phyloP scores from a whole-genome alignment of 2,329 filamentous ascomycete species.

The Huntiella decipiens region DNA sequence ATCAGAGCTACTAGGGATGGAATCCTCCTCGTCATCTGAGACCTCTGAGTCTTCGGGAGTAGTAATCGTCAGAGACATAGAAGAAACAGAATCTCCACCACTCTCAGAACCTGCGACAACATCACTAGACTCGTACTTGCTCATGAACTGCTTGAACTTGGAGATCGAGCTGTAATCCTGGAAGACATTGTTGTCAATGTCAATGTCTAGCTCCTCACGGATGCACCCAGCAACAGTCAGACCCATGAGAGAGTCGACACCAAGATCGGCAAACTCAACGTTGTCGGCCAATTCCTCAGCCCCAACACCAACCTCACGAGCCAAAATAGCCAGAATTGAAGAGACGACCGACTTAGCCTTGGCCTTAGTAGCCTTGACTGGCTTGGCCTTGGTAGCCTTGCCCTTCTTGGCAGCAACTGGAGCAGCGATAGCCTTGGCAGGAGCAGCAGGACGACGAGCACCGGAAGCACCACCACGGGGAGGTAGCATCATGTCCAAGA shows the following conservation, averaged over 20 bases:
- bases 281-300: constrained; percentile 36
- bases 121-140: constrained; percentile 18
- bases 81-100: constrained; percentile 26
- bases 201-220: constrained; percentile 37
- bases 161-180: constrained; percentile 35
- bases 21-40: constrained; percentile 20
- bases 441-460: constrained; percentile 14
- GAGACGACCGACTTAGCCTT: constrained; percentile 22
- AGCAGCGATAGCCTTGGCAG: constrained; percentile 18
- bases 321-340: constrained; percentile 31
- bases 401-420: constrained; percentile 17
- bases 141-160: constrained; percentile 27
- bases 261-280: constrained; percentile 36
- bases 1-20: not conserved
- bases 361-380: constrained; percentile 24
- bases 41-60: constrained; percentile 31
- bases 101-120: constrained; percentile 16
- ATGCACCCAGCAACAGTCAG: constrained; percentile 37
- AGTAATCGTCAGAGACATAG: constrained; percentile 31
- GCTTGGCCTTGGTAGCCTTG: constrained; percentile 27
- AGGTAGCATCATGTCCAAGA: constrained; percentile 48
- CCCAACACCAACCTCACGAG: constrained; percentile 35
- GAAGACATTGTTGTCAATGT: constrained; percentile 33
- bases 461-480: constrained; percentile 30
- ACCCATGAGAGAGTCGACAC: constrained; percentile 43